Conservation (phyloP, 805 yeast species). For the Saccharomycopsis synnaedendra region DNA sequence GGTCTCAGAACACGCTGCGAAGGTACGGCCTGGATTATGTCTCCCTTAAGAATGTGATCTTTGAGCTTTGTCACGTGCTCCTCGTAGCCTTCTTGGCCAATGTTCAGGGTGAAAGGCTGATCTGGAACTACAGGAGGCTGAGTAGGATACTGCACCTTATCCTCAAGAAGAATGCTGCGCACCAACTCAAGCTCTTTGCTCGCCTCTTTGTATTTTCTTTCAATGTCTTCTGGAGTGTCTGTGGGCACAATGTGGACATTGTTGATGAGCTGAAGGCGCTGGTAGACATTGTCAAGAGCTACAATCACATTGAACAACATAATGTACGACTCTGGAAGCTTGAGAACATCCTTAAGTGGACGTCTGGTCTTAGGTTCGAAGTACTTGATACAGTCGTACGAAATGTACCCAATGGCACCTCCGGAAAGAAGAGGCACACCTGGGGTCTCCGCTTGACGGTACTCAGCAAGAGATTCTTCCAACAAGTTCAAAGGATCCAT, state of each 20-base stretch:
- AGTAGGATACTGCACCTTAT: constrained; percentile 44
- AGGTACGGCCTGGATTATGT: constrained; percentile 96
- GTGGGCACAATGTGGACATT: constrained; percentile 44
- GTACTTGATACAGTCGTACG: constrained; percentile 93
- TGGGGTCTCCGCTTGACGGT: constrained; percentile 64
- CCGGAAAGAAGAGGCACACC: constrained; percentile 82
- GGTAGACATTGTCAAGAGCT: constrained; percentile 91
- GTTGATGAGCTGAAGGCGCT: constrained; percentile 81
- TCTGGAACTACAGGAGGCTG: constrained; percentile 62
- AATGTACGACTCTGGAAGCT: constrained; percentile 84
- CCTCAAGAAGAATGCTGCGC: constrained; percentile 36
- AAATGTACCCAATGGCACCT: constrained; percentile 93
- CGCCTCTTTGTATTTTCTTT: constrained; percentile 36
- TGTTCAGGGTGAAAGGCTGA: constrained; percentile 73
- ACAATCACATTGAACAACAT: constrained; percentile 87
- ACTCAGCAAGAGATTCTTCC: constrained; percentile 59
- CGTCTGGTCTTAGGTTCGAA: constrained; percentile 87
- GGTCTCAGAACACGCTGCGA: constrained; percentile 95
- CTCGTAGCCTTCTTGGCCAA: constrained; percentile 93
- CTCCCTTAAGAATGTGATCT: constrained; percentile 79
- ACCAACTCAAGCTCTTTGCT: constrained; percentile 45
- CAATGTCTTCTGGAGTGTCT: constrained; percentile 19
- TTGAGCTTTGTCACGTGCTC: constrained; percentile 64
- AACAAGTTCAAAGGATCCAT: constrained; percentile 71
- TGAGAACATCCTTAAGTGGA: constrained; percentile 61